Conservation (phyloP, 192 early-diverging fungal genomes). For the Backusella parvicylindrica region DNA sequence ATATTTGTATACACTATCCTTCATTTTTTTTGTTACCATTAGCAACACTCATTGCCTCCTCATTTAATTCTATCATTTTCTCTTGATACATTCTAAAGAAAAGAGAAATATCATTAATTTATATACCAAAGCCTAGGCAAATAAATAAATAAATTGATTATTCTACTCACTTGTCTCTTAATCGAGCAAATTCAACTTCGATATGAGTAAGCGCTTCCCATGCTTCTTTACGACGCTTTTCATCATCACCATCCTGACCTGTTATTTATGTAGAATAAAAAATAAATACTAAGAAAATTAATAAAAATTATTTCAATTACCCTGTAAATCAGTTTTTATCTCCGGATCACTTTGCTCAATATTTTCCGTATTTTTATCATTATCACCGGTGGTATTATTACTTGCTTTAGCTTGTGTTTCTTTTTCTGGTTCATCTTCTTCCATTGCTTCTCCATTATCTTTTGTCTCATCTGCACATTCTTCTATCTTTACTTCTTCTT, state of each 20-base stretch:
- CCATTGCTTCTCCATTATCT: conserved; percentile 18
- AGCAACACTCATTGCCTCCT: conserved; percentile 49
- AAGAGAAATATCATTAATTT: neutral
- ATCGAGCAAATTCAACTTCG: conserved; percentile 53
- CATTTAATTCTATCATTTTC: conserved; percentile 47
- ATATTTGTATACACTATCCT: neutral
- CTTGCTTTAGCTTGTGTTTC: neutral
- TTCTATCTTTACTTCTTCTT: conserved; percentile 15
- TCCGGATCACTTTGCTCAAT: neutral
- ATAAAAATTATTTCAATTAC: neutral
- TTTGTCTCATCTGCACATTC: conserved; percentile 20
- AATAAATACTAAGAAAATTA: neutral
- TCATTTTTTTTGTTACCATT: conserved; percentile 28
- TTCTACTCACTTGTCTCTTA: conserved; percentile 50
- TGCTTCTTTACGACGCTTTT: conserved; percentile 47
- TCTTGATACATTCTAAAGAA: conserved; percentile 51
- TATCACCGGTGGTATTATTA: neutral
- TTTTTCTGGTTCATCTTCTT: conserved; percentile 5
- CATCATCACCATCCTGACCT: conserved; percentile 39
- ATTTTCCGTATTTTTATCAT: conserved; percentile 6
- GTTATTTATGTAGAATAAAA: neutral
- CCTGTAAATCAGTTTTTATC: neutral
- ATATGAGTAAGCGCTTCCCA: conserved; percentile 50
- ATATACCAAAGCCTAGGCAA: neutral
- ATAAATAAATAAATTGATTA: neutral